phyloP scores from a whole-genome alignment of 441 rosid species.

The Cnidoscolus chayamansa region DNA sequence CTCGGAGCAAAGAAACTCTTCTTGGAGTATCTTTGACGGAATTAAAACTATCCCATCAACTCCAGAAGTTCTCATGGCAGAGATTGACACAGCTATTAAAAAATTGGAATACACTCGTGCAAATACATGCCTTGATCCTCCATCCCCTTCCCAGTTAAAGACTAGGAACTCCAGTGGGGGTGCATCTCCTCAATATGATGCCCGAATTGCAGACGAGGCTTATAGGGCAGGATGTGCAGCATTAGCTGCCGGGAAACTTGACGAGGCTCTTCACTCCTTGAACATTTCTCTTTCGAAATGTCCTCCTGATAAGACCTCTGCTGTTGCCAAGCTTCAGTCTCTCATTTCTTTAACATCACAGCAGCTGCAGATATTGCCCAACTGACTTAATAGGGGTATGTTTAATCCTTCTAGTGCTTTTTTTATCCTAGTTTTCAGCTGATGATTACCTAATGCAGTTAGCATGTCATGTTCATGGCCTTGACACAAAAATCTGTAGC shows the following conservation, averaged over 20 bases:
- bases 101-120: slow-evolving; percentile 51
- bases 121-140: slow-evolving; percentile 37
- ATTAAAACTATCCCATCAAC: slow-evolving; percentile 39
- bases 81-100: slow-evolving; percentile 48
- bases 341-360: slow-evolving; percentile 55
- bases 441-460: neutral
- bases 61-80: slow-evolving; percentile 54
- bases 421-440: neutral
- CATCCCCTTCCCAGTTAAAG: slow-evolving; percentile 28
- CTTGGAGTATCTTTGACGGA: slow-evolving; percentile 51
- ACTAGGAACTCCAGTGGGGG: slow-evolving; percentile 18
- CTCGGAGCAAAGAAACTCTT: slow-evolving; percentile 30
- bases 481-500: neutral
- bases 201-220: slow-evolving; percentile 50
- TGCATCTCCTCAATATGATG: slow-evolving; percentile 38
- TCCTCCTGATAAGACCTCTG: slow-evolving; percentile 67
- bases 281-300: slow-evolving; percentile 55
- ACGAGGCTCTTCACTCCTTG: slow-evolving; percentile 57
- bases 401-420: neutral
- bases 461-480: neutral
- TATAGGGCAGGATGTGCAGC: slow-evolving; percentile 62
- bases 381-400: slow-evolving; percentile 3
- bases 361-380: slow-evolving; percentile 41
- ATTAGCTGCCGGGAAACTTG: slow-evolving; percentile 61
- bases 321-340: slow-evolving; percentile 61